A percentile compares a stretch with the other conserved stretches of the same genome.
Evolutionary conservation across 768 basidiomycete species (phyloP).

Genomic region (Kwoniella heveanensis): DNA sequence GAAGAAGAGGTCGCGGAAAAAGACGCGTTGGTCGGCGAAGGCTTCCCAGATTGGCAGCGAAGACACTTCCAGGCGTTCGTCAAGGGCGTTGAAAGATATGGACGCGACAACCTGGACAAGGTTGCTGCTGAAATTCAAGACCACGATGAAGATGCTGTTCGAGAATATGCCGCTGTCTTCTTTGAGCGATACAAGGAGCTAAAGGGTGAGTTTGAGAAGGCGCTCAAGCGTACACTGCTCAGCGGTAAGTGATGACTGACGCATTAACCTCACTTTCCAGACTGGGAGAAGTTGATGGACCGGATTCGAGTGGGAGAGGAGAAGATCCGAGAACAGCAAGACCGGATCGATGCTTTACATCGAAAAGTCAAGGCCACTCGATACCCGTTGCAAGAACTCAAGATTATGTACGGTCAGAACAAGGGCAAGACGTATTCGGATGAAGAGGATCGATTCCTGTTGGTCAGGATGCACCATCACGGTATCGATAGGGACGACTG

Average conservation of each 20-base stretch:
- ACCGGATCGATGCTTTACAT: conserved; percentile 70
- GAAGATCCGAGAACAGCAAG: conserved; percentile 75
- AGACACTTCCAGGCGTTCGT: conserved; percentile 92
- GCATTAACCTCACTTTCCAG: conserved; percentile 56
- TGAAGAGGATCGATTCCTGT: conserved; percentile 93
- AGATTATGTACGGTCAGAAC: conserved; percentile 86
- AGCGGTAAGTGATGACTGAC: neutral
- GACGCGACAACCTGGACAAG: conserved; percentile 61
- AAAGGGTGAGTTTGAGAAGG: conserved; percentile 61
- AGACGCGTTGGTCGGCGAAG: conserved; percentile 72
- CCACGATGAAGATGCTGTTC: conserved; percentile 73
- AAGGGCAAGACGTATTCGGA: conserved; percentile 97
- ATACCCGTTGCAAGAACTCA: conserved; percentile 95
- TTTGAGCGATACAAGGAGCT: conserved; percentile 86
- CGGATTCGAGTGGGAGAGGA: conserved; percentile 86
- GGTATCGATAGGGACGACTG: conserved; percentile 81
- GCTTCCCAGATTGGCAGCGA: conserved; percentile 88
- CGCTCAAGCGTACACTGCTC: neutral
- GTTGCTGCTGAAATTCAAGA: conserved; percentile 83
- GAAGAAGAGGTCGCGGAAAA: conserved; percentile 84
- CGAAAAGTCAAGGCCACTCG: conserved; percentile 79
- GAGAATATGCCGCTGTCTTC: conserved; percentile 78
- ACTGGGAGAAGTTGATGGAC: conserved; percentile 76
- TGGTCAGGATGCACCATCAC: conserved; percentile 85
- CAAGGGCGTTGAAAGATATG: conserved; percentile 73